Base-by-base conservation (phyloP, 495 filamentous ascomycete genomes). In the Pyrenula aspistea region DNA sequence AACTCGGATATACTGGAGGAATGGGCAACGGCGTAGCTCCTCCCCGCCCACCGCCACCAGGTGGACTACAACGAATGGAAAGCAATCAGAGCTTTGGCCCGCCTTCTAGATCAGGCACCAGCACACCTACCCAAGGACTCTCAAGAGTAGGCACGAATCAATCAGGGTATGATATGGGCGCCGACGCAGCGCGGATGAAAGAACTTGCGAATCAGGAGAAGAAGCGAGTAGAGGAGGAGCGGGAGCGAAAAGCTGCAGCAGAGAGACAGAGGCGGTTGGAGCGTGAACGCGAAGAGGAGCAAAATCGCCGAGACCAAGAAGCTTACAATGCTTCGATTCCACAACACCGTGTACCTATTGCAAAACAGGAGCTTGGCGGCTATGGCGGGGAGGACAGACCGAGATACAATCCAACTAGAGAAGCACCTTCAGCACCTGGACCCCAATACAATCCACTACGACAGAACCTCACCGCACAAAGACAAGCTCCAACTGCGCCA, bases 311-410 rank as follows among this genome's bases (percentile, higher is more conserved):
- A 56, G 89, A 96, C 4, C 76, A 85, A 59, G 89, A 89, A 62
- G 87, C 81, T 21, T 95, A 93, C 67, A 93, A 95, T 68, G 83
- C 86, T n/a, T 86, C 86, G 12, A 65, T 95, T 49, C 89, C 91
- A 15, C 84, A 94, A 71, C 78, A 77, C 12, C 83, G 86, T 57
- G 70, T 78, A 2, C 87, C 88, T 0, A 65, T 89, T 25, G 90
- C 89, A n/a, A 86, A 96, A 63, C 91, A 96, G 68, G 91, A 95
- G 68, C 69, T 92, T 61, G 86, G 85, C 58, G 84, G 86, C 12
- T 87, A 85, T 61, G 79, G 82, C 49, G 65, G 68, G 23, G 63
- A 70, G 2, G 64, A 72, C 19, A 60, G 68, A 21, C 68, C 77
- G 20, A 82, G 91, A 54, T 96, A 91, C 65, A 95, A 95, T 61